Evolutionary conservation across 768 basidiomycete species (phyloP).

Genomic region (Nevesoporus exiguus): DNA sequence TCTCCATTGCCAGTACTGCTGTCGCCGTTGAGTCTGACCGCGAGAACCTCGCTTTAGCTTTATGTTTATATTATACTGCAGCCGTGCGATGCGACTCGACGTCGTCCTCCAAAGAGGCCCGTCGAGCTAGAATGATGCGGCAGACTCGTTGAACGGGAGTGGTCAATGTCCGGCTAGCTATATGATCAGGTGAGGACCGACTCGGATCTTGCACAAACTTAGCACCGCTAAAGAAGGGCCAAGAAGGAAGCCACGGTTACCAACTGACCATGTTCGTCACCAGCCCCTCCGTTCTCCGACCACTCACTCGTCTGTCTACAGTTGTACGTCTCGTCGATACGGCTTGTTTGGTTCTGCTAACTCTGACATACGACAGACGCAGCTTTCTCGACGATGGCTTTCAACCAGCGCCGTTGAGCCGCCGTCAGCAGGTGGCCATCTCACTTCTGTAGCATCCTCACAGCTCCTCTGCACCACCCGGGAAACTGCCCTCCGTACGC

Average conservation of each 20-base stretch:
- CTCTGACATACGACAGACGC: conserved; percentile 2
- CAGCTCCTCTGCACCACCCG: conserved; percentile 60
- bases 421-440: conserved; percentile 77
- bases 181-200: neutral
- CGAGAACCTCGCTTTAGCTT: conserved; percentile 12
- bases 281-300: conserved; percentile 14
- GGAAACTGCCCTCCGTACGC: conserved; percentile 67
- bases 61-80: neutral
- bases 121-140: neutral
- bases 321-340: conserved; percentile 14
- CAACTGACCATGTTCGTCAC: conserved; percentile 22
- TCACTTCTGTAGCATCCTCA: conserved; percentile 70
- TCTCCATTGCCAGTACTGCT: conserved; percentile 58
- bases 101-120: neutral
- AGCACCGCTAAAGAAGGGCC: neutral
- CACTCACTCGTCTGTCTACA: conserved; percentile 14
- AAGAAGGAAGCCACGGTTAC: neutral
- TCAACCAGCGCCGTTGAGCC: conserved; percentile 52
- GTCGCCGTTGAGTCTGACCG: conserved; percentile 12
- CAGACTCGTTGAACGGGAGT: neutral
- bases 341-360: neutral
- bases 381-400: conserved; percentile 40
- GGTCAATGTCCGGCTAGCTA: conserved; percentile 11
- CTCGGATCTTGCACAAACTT: conserved; percentile 31
- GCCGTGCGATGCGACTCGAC: neutral